A percentile compares a stretch with the other conserved stretches of the same genome.
These are phyloP conservation scores for Saprolegnia parasitica DNA, from an alignment of 352 stramenopile genomes.

Conservation along the genomic window DNA sequence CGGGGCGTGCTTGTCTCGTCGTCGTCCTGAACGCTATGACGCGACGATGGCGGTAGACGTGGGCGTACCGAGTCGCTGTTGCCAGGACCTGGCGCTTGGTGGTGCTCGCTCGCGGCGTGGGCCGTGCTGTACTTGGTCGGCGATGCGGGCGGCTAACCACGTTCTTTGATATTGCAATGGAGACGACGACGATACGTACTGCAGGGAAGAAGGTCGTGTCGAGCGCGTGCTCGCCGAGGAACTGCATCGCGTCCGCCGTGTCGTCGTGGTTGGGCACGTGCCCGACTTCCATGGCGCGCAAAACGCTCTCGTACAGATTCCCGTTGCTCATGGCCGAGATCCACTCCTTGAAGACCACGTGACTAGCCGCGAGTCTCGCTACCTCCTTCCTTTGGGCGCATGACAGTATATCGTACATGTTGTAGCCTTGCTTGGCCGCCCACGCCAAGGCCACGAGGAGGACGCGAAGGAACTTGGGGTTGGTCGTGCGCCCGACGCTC, in stretches of 20 bases:
- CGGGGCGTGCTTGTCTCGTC: conserved; percentile 16
- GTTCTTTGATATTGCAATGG: not conserved
- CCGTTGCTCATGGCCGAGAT: conserved; percentile 47
- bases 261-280: conserved; percentile 42
- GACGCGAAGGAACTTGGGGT: conserved; percentile 60
- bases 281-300: conserved; percentile 66
- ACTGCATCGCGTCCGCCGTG: conserved; percentile 55
- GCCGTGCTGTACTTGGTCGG: conserved; percentile 1
- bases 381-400: no score
- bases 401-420: no score
- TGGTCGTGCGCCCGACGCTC: conserved; percentile 45
- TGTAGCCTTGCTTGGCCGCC: conserved; percentile 67
- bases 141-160: conserved; percentile 16
- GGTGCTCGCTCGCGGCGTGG: not conserved
- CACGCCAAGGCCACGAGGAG: conserved; percentile 54
- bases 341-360: conserved; percentile 43
- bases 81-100: not conserved
- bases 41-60: not conserved
- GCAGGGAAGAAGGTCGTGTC: conserved; percentile 16
- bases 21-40: conserved; percentile 6
- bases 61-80: conserved; percentile 3
- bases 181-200: conserved; percentile 6
- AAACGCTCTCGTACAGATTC: conserved; percentile 54
- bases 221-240: conserved; percentile 47
- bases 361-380: no score